Evolutionary conservation across 805 yeast genomes (phyloP).

Genomic region (Candida taoyuanica): DNA sequence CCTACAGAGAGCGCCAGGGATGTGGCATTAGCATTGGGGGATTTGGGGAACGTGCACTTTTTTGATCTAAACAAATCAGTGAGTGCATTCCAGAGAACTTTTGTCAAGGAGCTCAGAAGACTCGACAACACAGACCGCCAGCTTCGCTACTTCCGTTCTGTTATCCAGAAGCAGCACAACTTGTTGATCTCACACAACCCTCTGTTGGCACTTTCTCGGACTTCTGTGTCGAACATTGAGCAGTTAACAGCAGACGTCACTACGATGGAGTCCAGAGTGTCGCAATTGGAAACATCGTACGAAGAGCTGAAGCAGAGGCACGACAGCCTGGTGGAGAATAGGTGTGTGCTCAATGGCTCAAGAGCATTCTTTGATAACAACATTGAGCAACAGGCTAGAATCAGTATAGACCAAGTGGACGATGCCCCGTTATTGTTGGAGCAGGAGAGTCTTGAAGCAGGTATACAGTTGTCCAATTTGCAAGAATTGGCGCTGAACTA

Average conservation of each 20-base stretch:
- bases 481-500: conserved; percentile 25
- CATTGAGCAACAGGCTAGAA: conserved; percentile 28
- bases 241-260: conserved; percentile 59
- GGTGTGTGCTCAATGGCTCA: conserved; percentile 53
- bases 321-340: conserved; percentile 63
- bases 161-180: conserved; percentile 44
- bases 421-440: conserved; percentile 36
- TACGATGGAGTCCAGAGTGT: conserved; percentile 67
- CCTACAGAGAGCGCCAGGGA: conserved; percentile 89
- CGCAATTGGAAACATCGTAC: conserved; percentile 65
- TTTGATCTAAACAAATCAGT: conserved; percentile 81
- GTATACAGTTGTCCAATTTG: conserved; percentile 25
- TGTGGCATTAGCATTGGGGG: conserved; percentile 81
- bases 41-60: conserved; percentile 80
- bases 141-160: conserved; percentile 47
- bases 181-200: conserved; percentile 33
- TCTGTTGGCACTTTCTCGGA: conserved; percentile 19
- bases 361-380: conserved; percentile 43
- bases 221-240: conserved; percentile 50
- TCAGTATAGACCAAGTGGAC: conserved; percentile 33
- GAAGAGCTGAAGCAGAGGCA: conserved; percentile 60
- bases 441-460: conserved; percentile 34
- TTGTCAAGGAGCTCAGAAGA: conserved; percentile 80
- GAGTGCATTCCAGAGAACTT: conserved; percentile 83
- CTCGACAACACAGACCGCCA: conserved; percentile 89